Evolutionary conservation across 768 basidiomycete genomes (phyloP).

Genomic region (Termitomyces sp.): DNA sequence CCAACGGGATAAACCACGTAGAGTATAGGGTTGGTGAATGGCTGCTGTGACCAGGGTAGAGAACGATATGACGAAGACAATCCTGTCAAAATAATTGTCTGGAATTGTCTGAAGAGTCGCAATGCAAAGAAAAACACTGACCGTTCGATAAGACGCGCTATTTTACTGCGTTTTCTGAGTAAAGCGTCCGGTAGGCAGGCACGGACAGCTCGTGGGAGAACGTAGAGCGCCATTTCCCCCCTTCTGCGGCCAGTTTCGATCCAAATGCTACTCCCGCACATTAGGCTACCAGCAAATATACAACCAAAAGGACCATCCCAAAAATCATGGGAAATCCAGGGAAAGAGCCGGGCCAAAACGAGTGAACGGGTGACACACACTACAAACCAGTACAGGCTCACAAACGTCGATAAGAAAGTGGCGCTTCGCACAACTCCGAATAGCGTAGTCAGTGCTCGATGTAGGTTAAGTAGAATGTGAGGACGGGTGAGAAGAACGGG

Average conservation of each 20-base stretch:
- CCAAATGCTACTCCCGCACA: slow-evolving; percentile 76
- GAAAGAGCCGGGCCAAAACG: slow-evolving; percentile 59
- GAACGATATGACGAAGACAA: slow-evolving; percentile 60
- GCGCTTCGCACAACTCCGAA: slow-evolving; percentile 61
- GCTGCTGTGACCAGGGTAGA: slow-evolving; percentile 64
- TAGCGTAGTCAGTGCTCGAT: slow-evolving; percentile 38
- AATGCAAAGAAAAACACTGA: slow-evolving; percentile 26
- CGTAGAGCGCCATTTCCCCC: slow-evolving; percentile 80
- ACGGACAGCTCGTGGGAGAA: slow-evolving; percentile 67
- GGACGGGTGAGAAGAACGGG: slow-evolving; percentile 64
- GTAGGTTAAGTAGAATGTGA: slow-evolving; percentile 42
- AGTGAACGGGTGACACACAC: slow-evolving; percentile 71
- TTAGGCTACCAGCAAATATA: slow-evolving; percentile 60
- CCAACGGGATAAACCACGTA: slow-evolving; percentile 77
- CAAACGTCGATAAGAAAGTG: slow-evolving; percentile 68
- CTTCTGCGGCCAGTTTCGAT: slow-evolving; percentile 68
- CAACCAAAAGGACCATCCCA: slow-evolving; percentile 79
- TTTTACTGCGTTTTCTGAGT: slow-evolving; percentile 40
- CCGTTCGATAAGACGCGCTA: slow-evolving; percentile 52
- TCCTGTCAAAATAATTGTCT: slow-evolving; percentile 29
- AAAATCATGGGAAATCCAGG: slow-evolving; percentile 68
- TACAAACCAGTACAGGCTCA: slow-evolving; percentile 65
- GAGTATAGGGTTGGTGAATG: slow-evolving; percentile 55
- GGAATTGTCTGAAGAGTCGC: background rate
- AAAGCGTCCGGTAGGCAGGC: slow-evolving; percentile 58